Evolutionary conservation across 2,329 filamentous ascomycete species (phyloP).

Genomic region (Ophiocordyceps sinensis): DNA sequence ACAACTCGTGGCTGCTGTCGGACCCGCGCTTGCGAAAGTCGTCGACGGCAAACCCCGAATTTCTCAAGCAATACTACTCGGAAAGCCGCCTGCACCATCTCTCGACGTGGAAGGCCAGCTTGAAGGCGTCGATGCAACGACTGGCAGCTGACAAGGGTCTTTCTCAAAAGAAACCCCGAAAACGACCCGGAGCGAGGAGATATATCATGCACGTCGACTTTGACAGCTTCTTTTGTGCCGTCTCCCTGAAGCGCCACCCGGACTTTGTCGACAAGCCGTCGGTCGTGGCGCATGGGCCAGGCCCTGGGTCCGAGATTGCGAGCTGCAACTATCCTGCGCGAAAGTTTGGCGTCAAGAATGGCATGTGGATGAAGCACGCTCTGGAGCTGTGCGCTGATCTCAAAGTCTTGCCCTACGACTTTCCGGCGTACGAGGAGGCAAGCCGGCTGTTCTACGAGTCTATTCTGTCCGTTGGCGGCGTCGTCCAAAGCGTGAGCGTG

Average conservation of each 20-base stretch:
- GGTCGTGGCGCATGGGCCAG: constrained; percentile 77
- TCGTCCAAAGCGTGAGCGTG: constrained; percentile 92
- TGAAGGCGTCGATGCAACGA: constrained; percentile 78
- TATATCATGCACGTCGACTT: constrained; percentile 97
- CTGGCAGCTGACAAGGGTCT: constrained; percentile 55
- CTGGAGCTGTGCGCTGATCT: constrained; percentile 70
- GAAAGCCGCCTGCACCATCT: constrained; percentile 91
- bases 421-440: constrained; percentile 83
- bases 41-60: constrained; percentile 83
- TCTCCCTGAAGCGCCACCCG: constrained; percentile 66
- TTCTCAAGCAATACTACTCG: constrained; percentile 86
- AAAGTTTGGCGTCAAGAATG: constrained; percentile 79
- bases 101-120: constrained; percentile 88
- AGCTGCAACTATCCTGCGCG: constrained; percentile 94
- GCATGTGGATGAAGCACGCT: constrained; percentile 98
- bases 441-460: constrained; percentile 78
- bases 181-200: constrained; percentile 47
- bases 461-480: constrained; percentile 63
- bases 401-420: constrained; percentile 89
- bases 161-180: constrained; percentile 29
- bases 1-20: constrained; percentile 72
- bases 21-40: constrained; percentile 80
- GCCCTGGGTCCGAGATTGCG: constrained; percentile 83
- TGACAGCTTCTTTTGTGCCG: constrained; percentile 94
- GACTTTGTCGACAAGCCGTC: constrained; percentile 66